Evolutionary conservation across 805 yeast genomes (phyloP).

Genomic region (Candida broadrunensis): DNA sequence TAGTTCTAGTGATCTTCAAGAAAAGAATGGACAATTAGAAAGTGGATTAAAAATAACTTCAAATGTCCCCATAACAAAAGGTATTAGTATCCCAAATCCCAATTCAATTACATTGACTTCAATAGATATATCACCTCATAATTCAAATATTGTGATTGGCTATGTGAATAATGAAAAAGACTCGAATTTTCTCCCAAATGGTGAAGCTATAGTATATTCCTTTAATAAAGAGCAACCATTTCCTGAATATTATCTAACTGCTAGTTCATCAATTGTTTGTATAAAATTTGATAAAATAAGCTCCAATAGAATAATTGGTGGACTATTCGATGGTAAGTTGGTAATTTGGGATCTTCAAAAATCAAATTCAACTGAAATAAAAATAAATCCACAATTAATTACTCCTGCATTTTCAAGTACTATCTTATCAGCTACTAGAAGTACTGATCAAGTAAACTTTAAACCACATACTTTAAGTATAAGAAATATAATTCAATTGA

Average conservation of each 20-base stretch:
- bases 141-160: constrained; percentile 1
- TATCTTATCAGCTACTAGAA: neutral
- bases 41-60: neutral
- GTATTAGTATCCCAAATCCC: neutral
- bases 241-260: constrained; percentile 39
- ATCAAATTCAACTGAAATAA: constrained; percentile 4
- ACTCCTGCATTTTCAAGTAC: constrained; percentile 4
- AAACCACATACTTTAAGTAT: constrained; percentile 19
- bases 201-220: constrained; percentile 35
- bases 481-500: constrained; percentile 18
- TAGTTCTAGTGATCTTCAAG: neutral
- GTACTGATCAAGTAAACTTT: neutral
- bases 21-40: neutral
- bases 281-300: constrained; percentile 39
- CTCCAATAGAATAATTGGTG: constrained; percentile 43
- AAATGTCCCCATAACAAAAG: neutral
- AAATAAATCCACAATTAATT: constrained; percentile 4
- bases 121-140: constrained; percentile 29
- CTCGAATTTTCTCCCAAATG: constrained; percentile 8
- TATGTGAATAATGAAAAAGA: neutral
- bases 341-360: constrained; percentile 47
- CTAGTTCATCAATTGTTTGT: constrained; percentile 36
- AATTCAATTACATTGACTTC: constrained; percentile 15
- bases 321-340: constrained; percentile 48
- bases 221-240: constrained; percentile 6